Base-by-base conservation (phyloP, 2,329 filamentous ascomycete genomes). In the Thermoascus crustaceus region DNA sequence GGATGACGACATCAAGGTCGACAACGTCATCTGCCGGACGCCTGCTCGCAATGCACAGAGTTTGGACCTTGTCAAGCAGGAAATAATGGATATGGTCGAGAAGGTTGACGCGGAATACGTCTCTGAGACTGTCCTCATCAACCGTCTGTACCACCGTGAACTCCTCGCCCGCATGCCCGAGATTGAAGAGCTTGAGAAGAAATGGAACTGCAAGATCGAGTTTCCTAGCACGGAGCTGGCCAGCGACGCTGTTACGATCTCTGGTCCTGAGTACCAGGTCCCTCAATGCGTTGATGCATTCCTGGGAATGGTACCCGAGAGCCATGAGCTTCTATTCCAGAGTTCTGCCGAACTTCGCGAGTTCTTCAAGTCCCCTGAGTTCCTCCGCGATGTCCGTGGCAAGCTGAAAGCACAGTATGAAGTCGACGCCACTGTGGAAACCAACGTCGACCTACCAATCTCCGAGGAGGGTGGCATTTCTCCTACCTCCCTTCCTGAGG, bases 21-120 rank as follows among this genome's bases (percentile, higher is more conserved):
- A 98, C 67, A 96, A 98, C 57, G 91, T 98, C 50, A 95, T 98
- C 52, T 98, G 91, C 63, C 86, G 91, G 36, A 98, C 91, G 0
- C 91, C 91, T 32, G 91, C 91, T 45, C 84, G 91, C 43, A 98
- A 98, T 56, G 91, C 91, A 20, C 87, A 95, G 66, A 96, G 91
- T 52, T 70, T 98, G 32, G 91, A 98, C 60, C 76, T 94, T 19
- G 91, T 98, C 50, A 98, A 98, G 71, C 88, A 93, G 50, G 91
- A 98, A 67, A 98, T 98, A 55, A 80, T 98, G 71, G 91, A 96
- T 57, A 96, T 98, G 91, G 91, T 98, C 35, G 91, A 96, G 63
- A 85, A 91, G 66, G 86, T 84, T 43, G 80, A 98, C 61, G 94
- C 91, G 10, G 91, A 98, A 63, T 95, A 94, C 53, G 93, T 93